A percentile compares a stretch with the other conserved stretches of the same genome.
These are phyloP conservation scores for Cyclocybe cylindracea DNA, from an alignment of 768 basidiomycete genomes.

Conservation along the genomic window DNA sequence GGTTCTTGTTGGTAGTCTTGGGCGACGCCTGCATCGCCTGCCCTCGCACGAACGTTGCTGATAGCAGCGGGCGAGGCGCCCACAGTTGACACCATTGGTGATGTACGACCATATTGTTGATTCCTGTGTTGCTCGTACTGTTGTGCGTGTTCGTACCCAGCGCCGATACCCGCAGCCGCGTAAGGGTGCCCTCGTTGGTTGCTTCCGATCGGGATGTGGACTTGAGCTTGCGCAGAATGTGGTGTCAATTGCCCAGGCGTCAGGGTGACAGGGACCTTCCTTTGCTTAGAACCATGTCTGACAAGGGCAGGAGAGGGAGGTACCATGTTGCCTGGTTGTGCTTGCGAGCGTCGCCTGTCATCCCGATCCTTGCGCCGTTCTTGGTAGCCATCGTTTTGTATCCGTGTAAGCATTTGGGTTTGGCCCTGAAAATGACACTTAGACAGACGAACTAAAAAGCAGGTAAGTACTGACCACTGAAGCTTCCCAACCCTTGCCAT, in stretches of 20 bases:
- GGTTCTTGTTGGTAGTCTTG: constrained; percentile 55
- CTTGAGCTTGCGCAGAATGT: constrained; percentile 74
- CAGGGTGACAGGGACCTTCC: constrained; percentile 60
- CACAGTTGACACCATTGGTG: constrained; percentile 77
- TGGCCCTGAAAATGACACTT: constrained; percentile 44
- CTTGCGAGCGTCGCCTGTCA: constrained; percentile 65
- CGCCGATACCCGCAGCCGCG: constrained; percentile 53
- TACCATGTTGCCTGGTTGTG: constrained; percentile 56
- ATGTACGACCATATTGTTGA: constrained; percentile 73
- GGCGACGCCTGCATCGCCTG: constrained; percentile 66
- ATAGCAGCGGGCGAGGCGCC: constrained; percentile 71
- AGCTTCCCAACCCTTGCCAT: constrained; percentile 94
- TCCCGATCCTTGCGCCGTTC: constrained; percentile 70
- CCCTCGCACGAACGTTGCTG: constrained; percentile 70
- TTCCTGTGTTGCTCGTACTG: constrained; percentile 59
- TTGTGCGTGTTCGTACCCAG: constrained; percentile 58
- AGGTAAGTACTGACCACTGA: constrained; percentile 55
- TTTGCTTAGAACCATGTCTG: constrained; percentile 73
- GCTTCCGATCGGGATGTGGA: constrained; percentile 67
- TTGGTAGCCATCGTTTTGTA: constrained; percentile 49
- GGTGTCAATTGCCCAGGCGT: constrained; percentile 67
- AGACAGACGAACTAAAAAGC: constrained; percentile 1
- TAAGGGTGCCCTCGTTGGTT: constrained; percentile 70
- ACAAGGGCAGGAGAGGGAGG: constrained; percentile 82
- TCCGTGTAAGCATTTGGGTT: constrained; percentile 64